Conservation (phyloP, 2,329 filamentous ascomycete species). For the Colletotrichum lupini region DNA sequence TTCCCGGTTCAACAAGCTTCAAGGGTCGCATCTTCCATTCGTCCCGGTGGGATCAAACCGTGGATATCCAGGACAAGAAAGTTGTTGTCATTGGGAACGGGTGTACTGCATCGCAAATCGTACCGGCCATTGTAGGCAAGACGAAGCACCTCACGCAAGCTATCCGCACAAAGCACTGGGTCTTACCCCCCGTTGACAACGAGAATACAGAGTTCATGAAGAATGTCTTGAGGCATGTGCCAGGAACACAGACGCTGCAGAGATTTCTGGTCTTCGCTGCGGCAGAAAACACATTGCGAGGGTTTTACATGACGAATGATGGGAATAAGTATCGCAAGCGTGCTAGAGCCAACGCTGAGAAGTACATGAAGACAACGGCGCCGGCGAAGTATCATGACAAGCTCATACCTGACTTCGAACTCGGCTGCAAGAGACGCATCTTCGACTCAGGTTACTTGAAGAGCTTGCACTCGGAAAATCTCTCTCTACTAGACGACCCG, state of each 20-base stretch:
- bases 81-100: slow-evolving; percentile 67
- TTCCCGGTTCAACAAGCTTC: slow-evolving; percentile 63
- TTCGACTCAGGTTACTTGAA: slow-evolving; percentile 67
- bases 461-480: slow-evolving; percentile 61
- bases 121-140: slow-evolving; percentile 53
- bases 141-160: slow-evolving; percentile 49
- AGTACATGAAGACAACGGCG: slow-evolving; percentile 54
- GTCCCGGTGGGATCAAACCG: slow-evolving; percentile 63
- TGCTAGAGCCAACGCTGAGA: slow-evolving; percentile 51
- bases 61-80: slow-evolving; percentile 58
- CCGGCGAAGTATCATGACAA: slow-evolving; percentile 71
- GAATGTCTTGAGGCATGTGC: slow-evolving; percentile 57
- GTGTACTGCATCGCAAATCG: slow-evolving; percentile 64
- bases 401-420: slow-evolving; percentile 69
- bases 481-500: slow-evolving; percentile 58
- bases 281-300: slow-evolving; percentile 50
- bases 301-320: slow-evolving; percentile 46
- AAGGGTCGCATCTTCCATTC: slow-evolving; percentile 65
- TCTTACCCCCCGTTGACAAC: slow-evolving; percentile 46
- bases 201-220: slow-evolving; percentile 35
- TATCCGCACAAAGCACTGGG: slow-evolving; percentile 56
- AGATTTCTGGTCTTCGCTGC: slow-evolving; percentile 54
- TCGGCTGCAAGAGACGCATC: slow-evolving; percentile 74
- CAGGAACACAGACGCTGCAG: slow-evolving; percentile 54
- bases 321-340: slow-evolving; percentile 45